Percentiles rank a stretch among this genome's conserved stretches.
phyloP scores from a whole-genome alignment of 352 stramenopile genomes.

The Phytopythium sindhum region DNA sequence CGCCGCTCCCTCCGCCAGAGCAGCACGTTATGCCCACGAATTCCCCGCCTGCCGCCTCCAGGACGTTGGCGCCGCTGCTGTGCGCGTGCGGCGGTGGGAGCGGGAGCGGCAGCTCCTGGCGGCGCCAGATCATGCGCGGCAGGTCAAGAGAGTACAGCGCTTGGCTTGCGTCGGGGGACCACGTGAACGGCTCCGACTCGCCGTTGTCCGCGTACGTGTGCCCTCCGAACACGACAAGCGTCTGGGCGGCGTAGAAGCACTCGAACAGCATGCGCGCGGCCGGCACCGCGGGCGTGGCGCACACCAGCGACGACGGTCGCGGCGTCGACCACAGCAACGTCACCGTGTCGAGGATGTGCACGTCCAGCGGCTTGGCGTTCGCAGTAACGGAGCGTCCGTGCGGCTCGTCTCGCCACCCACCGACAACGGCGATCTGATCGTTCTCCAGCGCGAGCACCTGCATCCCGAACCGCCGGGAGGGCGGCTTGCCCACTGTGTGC shows the following conservation, averaged over 20 bases:
- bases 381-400: neutral
- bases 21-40: constrained; percentile 23
- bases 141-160: constrained; percentile 61
- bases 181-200: constrained; percentile 34
- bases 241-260: constrained; percentile 38
- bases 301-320: constrained; percentile 36
- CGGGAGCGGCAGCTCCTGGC: constrained; percentile 26
- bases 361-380: constrained; percentile 21
- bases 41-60: constrained; percentile 11
- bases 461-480: constrained; percentile 47
- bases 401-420: constrained; percentile 18
- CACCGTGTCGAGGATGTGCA: constrained; percentile 46
- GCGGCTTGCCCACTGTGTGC: constrained; percentile 45
- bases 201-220: constrained; percentile 39
- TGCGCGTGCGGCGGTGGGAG: constrained; percentile 23
- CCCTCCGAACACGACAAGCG: constrained; percentile 45
- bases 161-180: constrained; percentile 21
- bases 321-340: constrained; percentile 50
- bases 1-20: neutral
- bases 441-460: constrained; percentile 32
- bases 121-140: constrained; percentile 66
- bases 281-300: constrained; percentile 20
- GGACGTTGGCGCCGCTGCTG: constrained; percentile 26
- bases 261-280: constrained; percentile 44
- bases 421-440: constrained; percentile 39